A percentile compares a stretch with the other conserved stretches of the same genome.
These are phyloP conservation scores for Aquilaria yunnanensis DNA, from an alignment of 345 rosid genomes.

Conservation along the genomic window DNA sequence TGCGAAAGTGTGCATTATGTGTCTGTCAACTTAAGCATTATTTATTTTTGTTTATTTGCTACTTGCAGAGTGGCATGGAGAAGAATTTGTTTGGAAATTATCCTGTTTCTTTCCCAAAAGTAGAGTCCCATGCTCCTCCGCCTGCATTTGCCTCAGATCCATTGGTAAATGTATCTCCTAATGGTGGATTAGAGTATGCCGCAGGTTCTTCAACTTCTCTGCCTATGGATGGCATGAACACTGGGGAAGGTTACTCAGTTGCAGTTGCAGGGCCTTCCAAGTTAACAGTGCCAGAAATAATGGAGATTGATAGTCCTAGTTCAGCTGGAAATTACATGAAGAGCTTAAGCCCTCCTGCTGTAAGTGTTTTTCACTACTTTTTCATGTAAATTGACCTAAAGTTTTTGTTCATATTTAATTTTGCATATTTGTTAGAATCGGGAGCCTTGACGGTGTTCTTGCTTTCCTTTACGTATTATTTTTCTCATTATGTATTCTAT, in stretches of 20 bases:
- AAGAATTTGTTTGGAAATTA: constrained; percentile 83
- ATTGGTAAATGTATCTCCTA: constrained; percentile 31
- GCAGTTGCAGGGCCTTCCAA: constrained; percentile 44
- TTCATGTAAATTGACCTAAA: constrained; percentile 2
- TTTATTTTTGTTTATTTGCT: neutral
- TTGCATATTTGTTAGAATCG: constrained; percentile 1
- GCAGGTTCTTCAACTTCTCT: constrained; percentile 31
- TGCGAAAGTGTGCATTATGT: too few species aligned
- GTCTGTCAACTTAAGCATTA: too few species aligned
- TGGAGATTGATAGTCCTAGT: constrained; percentile 78
- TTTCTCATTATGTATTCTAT: neutral
- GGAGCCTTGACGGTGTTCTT: constrained; percentile 2
- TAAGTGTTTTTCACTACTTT: constrained; percentile 33
- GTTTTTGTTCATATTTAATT: neutral
- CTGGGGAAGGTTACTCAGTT: constrained; percentile 33
- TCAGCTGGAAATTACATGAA: constrained; percentile 66
- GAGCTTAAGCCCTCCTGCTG: constrained; percentile 65
- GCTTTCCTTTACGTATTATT: neutral
- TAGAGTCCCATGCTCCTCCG: constrained; percentile 41
- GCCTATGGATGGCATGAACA: constrained; percentile 33
- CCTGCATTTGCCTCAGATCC: constrained; percentile 80
- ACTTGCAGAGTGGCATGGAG: constrained; percentile 75
- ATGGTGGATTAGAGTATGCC: constrained; percentile 14
- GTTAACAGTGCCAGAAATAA: constrained; percentile 58
- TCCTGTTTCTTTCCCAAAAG: constrained; percentile 56